Conservation (phyloP, 306 rosid genomes). For the Vigna reflexopilosa region DNA sequence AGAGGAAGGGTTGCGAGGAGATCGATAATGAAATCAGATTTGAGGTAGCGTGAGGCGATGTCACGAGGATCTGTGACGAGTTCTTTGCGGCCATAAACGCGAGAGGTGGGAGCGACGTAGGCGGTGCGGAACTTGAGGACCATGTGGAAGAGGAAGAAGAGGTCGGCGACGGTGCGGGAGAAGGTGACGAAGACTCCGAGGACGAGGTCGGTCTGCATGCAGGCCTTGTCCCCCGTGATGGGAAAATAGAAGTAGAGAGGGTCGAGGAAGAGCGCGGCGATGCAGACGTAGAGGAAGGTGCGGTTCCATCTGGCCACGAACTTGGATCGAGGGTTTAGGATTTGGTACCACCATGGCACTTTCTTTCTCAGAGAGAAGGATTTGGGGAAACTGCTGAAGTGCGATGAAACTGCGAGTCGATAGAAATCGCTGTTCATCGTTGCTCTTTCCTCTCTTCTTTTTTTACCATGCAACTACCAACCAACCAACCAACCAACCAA, state of each 20-base stretch:
- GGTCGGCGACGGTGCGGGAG: constrained; percentile 68
- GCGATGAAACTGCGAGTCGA: constrained; percentile 40
- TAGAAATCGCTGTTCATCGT: constrained; percentile 29
- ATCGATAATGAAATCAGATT: constrained; percentile 67
- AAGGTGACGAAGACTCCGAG: constrained; percentile 71
- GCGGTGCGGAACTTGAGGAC: constrained; percentile 79
- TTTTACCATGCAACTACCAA: not conserved
- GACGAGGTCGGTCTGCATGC: constrained; percentile 58
- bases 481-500: too few species aligned
- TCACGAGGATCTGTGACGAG: constrained; percentile 64
- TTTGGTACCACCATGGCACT: constrained; percentile 81
- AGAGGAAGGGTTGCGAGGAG: constrained; percentile 81
- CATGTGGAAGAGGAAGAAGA: constrained; percentile 71
- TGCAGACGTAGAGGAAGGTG: constrained; percentile 60
- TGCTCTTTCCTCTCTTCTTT: not conserved
- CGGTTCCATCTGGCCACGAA: constrained; percentile 68
- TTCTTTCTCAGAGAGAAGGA: constrained; percentile 60
- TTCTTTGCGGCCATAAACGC: constrained; percentile 69
- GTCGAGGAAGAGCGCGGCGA: constrained; percentile 78
- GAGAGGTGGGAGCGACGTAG: constrained; percentile 56
- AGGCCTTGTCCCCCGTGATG: constrained; percentile 58
- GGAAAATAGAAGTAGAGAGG: constrained; percentile 86
- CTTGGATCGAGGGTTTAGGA: constrained; percentile 67
- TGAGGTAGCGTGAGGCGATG: constrained; percentile 70
- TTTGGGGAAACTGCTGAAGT: constrained; percentile 48